A percentile compares a stretch with the other conserved stretches of the same genome.
These are phyloP conservation scores for Novymonas esmeraldas DNA, from an alignment of 208 protist genomes.

Conservation along the genomic window DNA sequence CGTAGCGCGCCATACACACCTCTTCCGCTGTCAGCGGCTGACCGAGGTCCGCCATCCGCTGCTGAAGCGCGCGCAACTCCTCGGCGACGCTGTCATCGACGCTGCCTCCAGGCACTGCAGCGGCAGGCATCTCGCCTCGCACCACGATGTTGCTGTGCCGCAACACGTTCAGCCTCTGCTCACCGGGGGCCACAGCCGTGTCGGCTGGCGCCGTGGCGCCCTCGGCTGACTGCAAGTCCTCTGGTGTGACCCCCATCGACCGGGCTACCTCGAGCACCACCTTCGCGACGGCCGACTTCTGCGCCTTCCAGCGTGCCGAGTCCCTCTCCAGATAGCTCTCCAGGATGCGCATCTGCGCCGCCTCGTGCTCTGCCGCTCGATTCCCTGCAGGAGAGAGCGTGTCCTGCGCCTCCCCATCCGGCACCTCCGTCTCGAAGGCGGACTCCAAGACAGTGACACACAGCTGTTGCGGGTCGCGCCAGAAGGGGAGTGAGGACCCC, in stretches of 20 bases:
- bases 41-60: conserved; percentile 50
- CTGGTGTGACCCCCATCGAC: conserved; percentile 47
- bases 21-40: conserved; percentile 47
- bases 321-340: conserved; percentile 75
- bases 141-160: conserved; percentile 85
- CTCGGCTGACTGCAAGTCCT: conserved; percentile 58
- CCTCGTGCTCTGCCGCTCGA: conserved; percentile 48
- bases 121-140: conserved; percentile 67
- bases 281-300: conserved; percentile 72
- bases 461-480: conserved; percentile 54
- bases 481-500: conserved; percentile 32
- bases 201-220: not conserved
- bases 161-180: conserved; percentile 48
- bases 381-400: conserved; percentile 39
- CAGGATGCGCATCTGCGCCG: conserved; percentile 58
- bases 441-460: conserved; percentile 83
- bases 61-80: conserved; percentile 58
- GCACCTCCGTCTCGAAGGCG: conserved; percentile 72
- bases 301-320: conserved; percentile 55
- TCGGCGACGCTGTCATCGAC: conserved; percentile 13
- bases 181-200: not conserved
- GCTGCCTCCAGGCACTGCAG: not conserved
- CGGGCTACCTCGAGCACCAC: conserved; percentile 58
- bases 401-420: conserved; percentile 34
- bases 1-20: conserved; percentile 70